Conservation (phyloP, 176 grass and related monocot species). For the Dactylis glomerata region DNA sequence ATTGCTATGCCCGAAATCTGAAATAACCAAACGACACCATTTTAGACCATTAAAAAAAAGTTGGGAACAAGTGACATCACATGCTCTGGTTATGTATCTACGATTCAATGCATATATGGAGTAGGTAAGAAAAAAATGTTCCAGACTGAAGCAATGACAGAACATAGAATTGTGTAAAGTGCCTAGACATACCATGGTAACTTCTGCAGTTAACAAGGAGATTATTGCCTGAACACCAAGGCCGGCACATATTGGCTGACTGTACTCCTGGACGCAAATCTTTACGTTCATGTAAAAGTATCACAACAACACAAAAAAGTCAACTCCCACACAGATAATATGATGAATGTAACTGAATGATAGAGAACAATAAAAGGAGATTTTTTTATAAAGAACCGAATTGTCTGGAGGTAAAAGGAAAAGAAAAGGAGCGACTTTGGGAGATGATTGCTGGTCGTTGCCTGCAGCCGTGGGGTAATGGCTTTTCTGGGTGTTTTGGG, state of each 20-base stretch:
- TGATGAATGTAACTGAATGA: background rate
- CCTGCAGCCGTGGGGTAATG: background rate
- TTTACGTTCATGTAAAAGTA: conserved; percentile 45
- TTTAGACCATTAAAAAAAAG: conserved; percentile 28
- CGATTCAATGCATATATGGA: background rate
- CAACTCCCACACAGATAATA: conserved; percentile 19
- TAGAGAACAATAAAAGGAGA: background rate
- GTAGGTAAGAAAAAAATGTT: background rate
- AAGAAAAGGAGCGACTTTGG: background rate
- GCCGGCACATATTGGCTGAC: conserved; percentile 60
- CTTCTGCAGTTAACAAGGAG: conserved; percentile 75
- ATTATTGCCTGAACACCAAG: conserved; percentile 80
- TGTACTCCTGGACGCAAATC: conserved; percentile 88
- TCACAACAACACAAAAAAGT: conserved; percentile 4
- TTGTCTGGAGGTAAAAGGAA: background rate
- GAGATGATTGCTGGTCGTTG: background rate
- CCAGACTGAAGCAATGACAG: conserved; percentile 31
- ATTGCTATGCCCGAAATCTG: conserved; percentile 95
- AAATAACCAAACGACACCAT: conserved; percentile 37
- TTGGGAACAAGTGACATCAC: background rate
- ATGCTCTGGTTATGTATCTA: background rate
- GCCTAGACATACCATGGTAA: conserved; percentile 69
- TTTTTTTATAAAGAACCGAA: background rate
- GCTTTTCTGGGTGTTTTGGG: background rate
- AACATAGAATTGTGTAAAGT: background rate